These are phyloP conservation scores for Achlya hypogyna DNA, from an alignment of 352 stramenopile species.

Conservation along the genomic window DNA sequence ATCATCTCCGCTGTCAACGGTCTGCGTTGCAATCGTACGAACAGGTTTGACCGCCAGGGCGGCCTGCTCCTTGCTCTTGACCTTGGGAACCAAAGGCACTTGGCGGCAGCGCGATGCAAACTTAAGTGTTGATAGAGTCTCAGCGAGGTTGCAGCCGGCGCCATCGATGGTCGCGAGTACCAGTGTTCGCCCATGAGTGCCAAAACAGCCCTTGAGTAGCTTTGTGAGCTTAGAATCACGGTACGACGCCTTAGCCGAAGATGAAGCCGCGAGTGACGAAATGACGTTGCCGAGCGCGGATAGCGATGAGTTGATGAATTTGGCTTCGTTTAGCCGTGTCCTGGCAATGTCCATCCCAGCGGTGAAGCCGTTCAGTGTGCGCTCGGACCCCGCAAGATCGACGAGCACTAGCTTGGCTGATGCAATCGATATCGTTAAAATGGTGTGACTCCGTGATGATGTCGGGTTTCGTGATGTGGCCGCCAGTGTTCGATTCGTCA, in stretches of 20 bases:
- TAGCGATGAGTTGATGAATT: constrained; percentile 70
- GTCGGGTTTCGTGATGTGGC: constrained; percentile 53
- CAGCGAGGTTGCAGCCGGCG: constrained; percentile 36
- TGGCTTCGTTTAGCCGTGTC: constrained; percentile 59
- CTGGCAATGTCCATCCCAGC: constrained; percentile 36
- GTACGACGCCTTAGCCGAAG: constrained; percentile 40
- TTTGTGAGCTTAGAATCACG: constrained; percentile 72
- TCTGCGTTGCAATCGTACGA: constrained; percentile 24
- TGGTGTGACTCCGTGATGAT: constrained; percentile 57
- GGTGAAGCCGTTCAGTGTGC: constrained; percentile 35
- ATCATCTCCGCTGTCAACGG: constrained; percentile 24
- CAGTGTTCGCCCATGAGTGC: constrained; percentile 34
- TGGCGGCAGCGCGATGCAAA: constrained; percentile 59
- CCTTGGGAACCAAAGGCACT: constrained; percentile 38
- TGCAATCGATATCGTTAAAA: constrained; percentile 43
- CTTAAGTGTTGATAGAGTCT: constrained; percentile 68
- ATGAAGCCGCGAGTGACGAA: constrained; percentile 29
- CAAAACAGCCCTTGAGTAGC: constrained; percentile 43
- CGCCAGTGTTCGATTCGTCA: constrained; percentile 43
- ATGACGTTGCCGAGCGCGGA: constrained; percentile 63
- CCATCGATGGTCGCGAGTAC: constrained; percentile 61
- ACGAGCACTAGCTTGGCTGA: constrained; percentile 48
- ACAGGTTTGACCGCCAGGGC: constrained; percentile 9
- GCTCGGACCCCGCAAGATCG: constrained; percentile 59
- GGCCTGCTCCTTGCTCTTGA: too few relatives aligned